A percentile compares a stretch with the other conserved stretches of the same genome.
Conservation (phyloP, 306 rosid genomes). For the Ormosia semicastrata region DNA sequence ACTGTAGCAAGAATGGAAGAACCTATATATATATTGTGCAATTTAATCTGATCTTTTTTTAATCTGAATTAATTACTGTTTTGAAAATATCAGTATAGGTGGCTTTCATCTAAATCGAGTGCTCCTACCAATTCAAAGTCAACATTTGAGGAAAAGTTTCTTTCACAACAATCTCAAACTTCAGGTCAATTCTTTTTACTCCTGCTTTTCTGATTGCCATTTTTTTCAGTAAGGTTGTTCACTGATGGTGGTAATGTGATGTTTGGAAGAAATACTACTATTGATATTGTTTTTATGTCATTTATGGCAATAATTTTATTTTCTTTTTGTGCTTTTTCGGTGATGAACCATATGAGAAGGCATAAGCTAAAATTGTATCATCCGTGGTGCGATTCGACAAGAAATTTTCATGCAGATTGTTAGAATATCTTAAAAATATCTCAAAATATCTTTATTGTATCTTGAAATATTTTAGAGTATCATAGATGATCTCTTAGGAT, state of each 20-base stretch:
- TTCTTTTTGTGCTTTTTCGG: background rate
- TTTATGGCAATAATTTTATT: background rate
- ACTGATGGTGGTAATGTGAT: slow-evolving; percentile 6
- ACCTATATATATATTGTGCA: background rate
- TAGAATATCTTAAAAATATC: no score
- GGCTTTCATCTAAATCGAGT: slow-evolving; percentile 91
- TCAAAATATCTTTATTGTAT: no score
- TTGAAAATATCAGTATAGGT: slow-evolving; percentile 82
- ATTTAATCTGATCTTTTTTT: background rate
- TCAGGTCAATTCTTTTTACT: slow-evolving; percentile 61
- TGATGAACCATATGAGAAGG: slow-evolving; percentile 2
- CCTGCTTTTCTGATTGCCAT: background rate
- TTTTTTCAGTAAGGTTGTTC: slow-evolving; percentile 13
- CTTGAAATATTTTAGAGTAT: no score
- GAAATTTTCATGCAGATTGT: background rate
- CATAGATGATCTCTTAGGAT: no score
- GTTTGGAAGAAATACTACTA: background rate
- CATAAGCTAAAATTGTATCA: background rate
- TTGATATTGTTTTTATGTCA: background rate
- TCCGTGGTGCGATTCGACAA: background rate
- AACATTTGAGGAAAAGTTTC: slow-evolving; percentile 88
- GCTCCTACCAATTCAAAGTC: slow-evolving; percentile 61
- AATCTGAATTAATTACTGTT: slow-evolving; percentile 25
- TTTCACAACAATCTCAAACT: slow-evolving; percentile 92
- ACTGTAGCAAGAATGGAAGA: background rate